These are phyloP conservation scores for Termitomyces sp. DNA, from an alignment of 768 basidiomycete genomes.

Conservation along the genomic window DNA sequence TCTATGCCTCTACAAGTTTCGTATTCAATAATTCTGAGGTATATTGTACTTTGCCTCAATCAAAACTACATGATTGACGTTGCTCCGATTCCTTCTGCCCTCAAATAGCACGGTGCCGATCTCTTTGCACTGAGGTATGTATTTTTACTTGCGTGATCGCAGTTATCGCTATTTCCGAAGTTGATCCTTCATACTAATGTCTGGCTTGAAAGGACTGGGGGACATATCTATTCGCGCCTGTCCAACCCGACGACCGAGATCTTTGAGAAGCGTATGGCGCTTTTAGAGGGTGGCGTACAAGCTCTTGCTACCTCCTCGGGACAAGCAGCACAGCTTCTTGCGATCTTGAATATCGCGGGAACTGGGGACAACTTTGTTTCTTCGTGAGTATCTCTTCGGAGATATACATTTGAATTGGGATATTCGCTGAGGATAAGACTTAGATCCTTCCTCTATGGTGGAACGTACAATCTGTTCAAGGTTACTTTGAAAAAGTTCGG, in stretches of 20 bases:
- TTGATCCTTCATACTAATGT: background rate
- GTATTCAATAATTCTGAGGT: conserved; percentile 70
- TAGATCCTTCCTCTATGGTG: conserved; percentile 66
- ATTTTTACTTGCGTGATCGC: background rate
- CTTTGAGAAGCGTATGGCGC: conserved; percentile 76
- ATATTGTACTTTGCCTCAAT: conserved; percentile 9
- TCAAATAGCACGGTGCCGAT: conserved; percentile 61
- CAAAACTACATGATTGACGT: background rate
- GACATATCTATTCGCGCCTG: conserved; percentile 67
- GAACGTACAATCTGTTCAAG: conserved; percentile 79
- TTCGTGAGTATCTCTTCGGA: conserved; percentile 39
- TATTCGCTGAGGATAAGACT: background rate
- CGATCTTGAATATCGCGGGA: conserved; percentile 54
- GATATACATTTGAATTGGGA: no score
- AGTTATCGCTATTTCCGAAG: background rate
- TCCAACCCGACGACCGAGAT: conserved; percentile 68
- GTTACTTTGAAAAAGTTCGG: conserved; percentile 67
- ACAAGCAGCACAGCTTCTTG: conserved; percentile 73
- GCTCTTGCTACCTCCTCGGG: conserved; percentile 74
- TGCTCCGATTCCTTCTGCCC: background rate
- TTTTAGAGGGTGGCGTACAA: conserved; percentile 74
- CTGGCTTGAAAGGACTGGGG: conserved; percentile 34
- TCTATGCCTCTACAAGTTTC: conserved; percentile 70
- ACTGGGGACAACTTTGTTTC: conserved; percentile 78
- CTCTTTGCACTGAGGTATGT: conserved; percentile 57